Base-by-base conservation (phyloP, 163 green algal species). In the Scenedesmus sp. region DNA sequence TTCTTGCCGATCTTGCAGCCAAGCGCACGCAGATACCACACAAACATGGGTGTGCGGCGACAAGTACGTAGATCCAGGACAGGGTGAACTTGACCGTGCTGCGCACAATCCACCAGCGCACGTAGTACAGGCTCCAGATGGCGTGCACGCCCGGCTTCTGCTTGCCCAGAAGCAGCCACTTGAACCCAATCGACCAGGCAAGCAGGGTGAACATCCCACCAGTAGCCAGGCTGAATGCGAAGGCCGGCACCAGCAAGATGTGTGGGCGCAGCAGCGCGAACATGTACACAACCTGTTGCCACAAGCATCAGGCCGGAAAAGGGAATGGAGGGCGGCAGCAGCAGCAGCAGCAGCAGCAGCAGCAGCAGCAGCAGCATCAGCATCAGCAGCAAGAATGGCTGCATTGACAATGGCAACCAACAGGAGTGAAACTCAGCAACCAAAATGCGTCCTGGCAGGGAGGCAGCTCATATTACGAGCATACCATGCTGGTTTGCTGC, bases 11-110 rank as follows among this genome's bases (percentile, higher is more conserved):
- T 49, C 49, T 79, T 78, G 37, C 30, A 56, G 59, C 85, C 85
- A 40, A 89, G 65, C 43, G 85, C 65, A 5, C 85, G 61, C 18
- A 83, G 46, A 12, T 76, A 79, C 85, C 85, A 89, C 26, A 46
- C 33, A 43, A 59, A 30, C 26, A 79, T 37, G 33, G 85, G 24
- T 12, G 85, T 89, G 40, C 65, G 42, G 26, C 40, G 83, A 37
- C 18, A 16, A 89, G 30, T 0, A 81, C 7, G 26, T 46, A 86
- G n/a, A 86, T 72, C 24, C 18, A 30, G 0, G 35, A 44, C 35
- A 81, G 4, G 13, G 18, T n/a, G 5, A 46, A 33, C 72, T 51
- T 81, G 33, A 81, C 9, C 5, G 16, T 81, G 72, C 72, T 81
- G 33, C 72, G 72, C 3, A 49, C 35, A 1, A 81, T 26, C 72